Conservation (phyloP, 345 rosid species). For the Euphorbia lathyris region DNA sequence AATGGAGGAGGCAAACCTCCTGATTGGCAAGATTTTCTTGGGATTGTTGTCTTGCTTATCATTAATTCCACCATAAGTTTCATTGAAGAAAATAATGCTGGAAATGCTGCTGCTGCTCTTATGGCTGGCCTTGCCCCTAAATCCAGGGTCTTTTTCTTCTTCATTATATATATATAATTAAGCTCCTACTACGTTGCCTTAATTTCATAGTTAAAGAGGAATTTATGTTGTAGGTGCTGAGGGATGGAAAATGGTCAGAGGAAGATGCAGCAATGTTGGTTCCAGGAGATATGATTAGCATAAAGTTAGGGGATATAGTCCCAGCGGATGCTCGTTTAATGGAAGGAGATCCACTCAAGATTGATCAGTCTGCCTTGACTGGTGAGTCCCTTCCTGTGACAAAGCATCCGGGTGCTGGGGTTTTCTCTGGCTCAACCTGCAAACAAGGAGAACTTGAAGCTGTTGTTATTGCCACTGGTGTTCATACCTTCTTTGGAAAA, state of each 20-base stretch:
- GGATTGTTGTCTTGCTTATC: constrained; percentile 62
- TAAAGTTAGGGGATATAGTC: constrained; percentile 84
- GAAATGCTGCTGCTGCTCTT: constrained; percentile 93
- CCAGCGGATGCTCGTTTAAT: constrained; percentile 95
- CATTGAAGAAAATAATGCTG: constrained; percentile 91
- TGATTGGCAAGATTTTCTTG: constrained; percentile 93
- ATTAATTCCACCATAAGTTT: constrained; percentile 93
- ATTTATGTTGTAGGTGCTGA: constrained; percentile 57
- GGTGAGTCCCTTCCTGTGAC: constrained; percentile 90
- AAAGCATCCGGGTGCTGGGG: constrained; percentile 60
- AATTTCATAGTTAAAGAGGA: no score
- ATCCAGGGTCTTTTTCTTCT: constrained; percentile 51
- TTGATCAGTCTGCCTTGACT: constrained; percentile 88
- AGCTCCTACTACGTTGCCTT: no score
- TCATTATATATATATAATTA: no score
- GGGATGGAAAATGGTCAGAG: constrained; percentile 81
- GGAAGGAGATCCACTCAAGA: constrained; percentile 87
- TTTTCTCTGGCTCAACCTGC: constrained; percentile 91
- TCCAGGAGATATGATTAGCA: constrained; percentile 87
- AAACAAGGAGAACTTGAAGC: constrained; percentile 97
- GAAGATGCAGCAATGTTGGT: constrained; percentile 80
- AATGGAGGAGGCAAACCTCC: constrained; percentile 91
- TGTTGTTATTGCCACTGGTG: constrained; percentile 87
- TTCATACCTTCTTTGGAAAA: constrained; percentile 93
- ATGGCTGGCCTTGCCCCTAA: constrained; percentile 97